These are phyloP conservation scores for Tubosaeta sp. DNA, from an alignment of 768 basidiomycete species.

Conservation along the genomic window DNA sequence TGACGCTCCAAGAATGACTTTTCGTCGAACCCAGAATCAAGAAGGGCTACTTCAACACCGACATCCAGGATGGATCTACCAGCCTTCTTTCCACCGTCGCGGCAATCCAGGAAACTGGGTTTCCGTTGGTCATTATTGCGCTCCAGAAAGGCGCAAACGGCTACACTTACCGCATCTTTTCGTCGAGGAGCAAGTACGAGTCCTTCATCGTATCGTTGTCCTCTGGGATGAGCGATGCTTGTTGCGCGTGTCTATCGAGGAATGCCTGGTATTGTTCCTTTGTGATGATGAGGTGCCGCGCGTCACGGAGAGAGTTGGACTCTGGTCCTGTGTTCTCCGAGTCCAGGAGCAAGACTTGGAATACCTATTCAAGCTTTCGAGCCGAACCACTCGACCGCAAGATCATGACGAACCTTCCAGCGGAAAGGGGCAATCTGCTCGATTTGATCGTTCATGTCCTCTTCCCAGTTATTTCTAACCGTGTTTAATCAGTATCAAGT, in stretches of 20 bases:
- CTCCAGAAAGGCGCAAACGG: neutral
- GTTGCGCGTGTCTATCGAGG: constrained; percentile 26
- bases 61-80: constrained; percentile 12
- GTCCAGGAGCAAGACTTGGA: constrained; percentile 29
- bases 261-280: constrained; percentile 32
- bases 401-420: constrained; percentile 33
- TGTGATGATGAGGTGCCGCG: constrained; percentile 26
- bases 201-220: constrained; percentile 37
- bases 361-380: constrained; percentile 16
- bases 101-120: constrained; percentile 30
- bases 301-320: constrained; percentile 26
- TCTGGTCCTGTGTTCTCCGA: constrained; percentile 27
- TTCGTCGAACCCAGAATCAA: constrained; percentile 15
- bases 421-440: constrained; percentile 32
- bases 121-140: neutral
- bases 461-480: constrained; percentile 30
- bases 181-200: constrained; percentile 36
- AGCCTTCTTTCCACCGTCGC: constrained; percentile 28
- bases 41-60: constrained; percentile 14
- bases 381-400: neutral
- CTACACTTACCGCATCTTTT: constrained; percentile 31
- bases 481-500: neutral
- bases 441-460: constrained; percentile 35
- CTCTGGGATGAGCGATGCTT: constrained; percentile 32
- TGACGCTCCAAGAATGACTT: constrained; percentile 7